A percentile compares a stretch with the other conserved stretches of the same genome.
phyloP scores from a whole-genome alignment of 257 asterid genomes.

The Penstemon davidsonii region DNA sequence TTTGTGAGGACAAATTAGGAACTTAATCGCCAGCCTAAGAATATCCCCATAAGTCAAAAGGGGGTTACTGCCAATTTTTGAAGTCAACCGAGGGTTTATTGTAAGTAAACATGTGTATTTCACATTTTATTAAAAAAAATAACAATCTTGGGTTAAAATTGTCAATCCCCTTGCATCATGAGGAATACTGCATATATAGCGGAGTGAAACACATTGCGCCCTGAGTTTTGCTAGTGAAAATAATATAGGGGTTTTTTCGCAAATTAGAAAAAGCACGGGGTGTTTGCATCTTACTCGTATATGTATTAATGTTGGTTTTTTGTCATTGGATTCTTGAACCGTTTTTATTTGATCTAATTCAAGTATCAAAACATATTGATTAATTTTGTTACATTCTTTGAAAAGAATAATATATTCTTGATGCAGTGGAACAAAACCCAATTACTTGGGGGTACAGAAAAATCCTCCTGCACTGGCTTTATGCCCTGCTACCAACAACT shows the following conservation, averaged over 20 bases:
- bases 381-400: neutral
- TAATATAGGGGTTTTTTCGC: no score
- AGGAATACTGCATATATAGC: no score
- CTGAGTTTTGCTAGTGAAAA: no score
- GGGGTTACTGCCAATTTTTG: no score
- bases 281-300: neutral
- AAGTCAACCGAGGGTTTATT: no score
- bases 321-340: neutral
- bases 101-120: no score
- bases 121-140: no score
- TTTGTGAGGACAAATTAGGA: no score
- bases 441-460: conserved; percentile 89
- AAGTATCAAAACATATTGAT: neutral
- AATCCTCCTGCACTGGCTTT: conserved; percentile 75
- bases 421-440: conserved; percentile 79
- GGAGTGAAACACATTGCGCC: no score
- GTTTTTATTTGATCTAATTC: neutral
- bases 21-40: no score
- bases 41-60: no score
- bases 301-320: neutral
- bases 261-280: no score
- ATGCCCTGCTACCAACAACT: conserved; percentile 94
- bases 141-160: neutral
- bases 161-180: neutral
- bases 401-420: neutral